phyloP scores from a whole-genome alignment of 2,329 filamentous ascomycete species.

The Ascochyta rabiei region DNA sequence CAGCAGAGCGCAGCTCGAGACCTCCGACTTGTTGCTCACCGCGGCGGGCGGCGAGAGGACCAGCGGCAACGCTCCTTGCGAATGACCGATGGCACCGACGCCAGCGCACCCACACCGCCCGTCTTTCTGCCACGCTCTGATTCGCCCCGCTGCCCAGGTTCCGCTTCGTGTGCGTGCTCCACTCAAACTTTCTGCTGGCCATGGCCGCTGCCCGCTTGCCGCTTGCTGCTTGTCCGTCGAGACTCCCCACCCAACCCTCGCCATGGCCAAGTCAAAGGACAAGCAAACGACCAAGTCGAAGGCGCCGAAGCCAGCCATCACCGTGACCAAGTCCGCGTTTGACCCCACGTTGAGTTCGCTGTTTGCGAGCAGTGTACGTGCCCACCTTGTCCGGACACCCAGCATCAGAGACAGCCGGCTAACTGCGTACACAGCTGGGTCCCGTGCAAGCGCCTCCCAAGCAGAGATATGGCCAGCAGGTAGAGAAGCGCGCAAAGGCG shows the following conservation, averaged over 20 bases:
- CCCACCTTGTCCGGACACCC: slow-evolving; percentile 2
- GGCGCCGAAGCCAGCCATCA: slow-evolving; percentile 27
- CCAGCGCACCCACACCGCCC: not conserved
- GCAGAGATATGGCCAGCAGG: slow-evolving; percentile 45
- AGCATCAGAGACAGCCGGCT: slow-evolving; percentile 15
- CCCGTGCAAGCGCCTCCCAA: slow-evolving; percentile 48
- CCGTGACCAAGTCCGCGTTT: slow-evolving; percentile 44
- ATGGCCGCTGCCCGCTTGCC: slow-evolving; percentile 11
- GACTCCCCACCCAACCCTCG: not conserved
- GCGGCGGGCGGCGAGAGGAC: slow-evolving; percentile 4
- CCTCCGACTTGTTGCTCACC: slow-evolving; percentile 9
- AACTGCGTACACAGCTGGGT: slow-evolving; percentile 36
- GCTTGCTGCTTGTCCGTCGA: slow-evolving; percentile 7
- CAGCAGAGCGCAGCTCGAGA: slow-evolving; percentile 16
- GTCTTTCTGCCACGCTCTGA: slow-evolving; percentile 6
- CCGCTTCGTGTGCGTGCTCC: slow-evolving; percentile 19
- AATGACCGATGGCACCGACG: not conserved
- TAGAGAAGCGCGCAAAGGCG: slow-evolving; percentile 24
- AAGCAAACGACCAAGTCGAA: slow-evolving; percentile 28
- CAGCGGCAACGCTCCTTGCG: not conserved
- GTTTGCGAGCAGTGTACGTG: slow-evolving; percentile 52
- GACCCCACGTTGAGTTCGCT: slow-evolving; percentile 55
- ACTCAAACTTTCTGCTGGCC: slow-evolving; percentile 41
- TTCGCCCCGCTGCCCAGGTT: not conserved
- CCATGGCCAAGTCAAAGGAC: slow-evolving; percentile 44